Conservation (phyloP, 2,329 filamentous ascomycete genomes). For the Phaeosphaeria sp. region DNA sequence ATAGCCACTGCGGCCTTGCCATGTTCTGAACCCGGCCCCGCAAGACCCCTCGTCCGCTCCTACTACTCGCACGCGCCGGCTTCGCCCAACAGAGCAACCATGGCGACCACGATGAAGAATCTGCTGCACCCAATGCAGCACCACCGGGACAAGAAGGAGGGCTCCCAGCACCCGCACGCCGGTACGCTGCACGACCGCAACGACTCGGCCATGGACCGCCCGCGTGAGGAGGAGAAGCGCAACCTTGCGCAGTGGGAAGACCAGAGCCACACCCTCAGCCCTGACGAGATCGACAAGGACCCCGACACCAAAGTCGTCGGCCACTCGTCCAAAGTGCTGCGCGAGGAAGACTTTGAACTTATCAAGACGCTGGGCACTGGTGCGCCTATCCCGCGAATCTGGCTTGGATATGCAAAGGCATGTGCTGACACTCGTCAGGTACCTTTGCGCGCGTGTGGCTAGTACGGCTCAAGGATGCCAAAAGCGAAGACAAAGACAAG, state of each 20-base stretch:
- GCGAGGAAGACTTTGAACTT: slow-evolving; percentile 70
- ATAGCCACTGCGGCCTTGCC: slow-evolving; percentile 15
- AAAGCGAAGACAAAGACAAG: slow-evolving; percentile 62
- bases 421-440: slow-evolving; percentile 55
- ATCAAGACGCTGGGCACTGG: slow-evolving; percentile 80
- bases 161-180: slow-evolving; percentile 21
- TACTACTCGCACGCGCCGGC: slow-evolving; percentile 10
- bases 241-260: slow-evolving; percentile 56
- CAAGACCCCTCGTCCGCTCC: slow-evolving; percentile 14
- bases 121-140: slow-evolving; percentile 45
- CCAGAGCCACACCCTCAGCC: slow-evolving; percentile 51
- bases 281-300: slow-evolving; percentile 51
- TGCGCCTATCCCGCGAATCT: slow-evolving; percentile 42
- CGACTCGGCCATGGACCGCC: slow-evolving; percentile 45
- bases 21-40: slow-evolving; percentile 15
- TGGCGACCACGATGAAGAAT: slow-evolving; percentile 47
- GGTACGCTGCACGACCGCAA: slow-evolving; percentile 38
- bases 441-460: slow-evolving; percentile 86
- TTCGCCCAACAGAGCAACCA: slow-evolving; percentile 24
- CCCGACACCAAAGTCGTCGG: slow-evolving; percentile 54
- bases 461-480: slow-evolving; percentile 66
- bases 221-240: slow-evolving; percentile 56
- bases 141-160: slow-evolving; percentile 35
- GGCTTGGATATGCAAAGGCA: not conserved
- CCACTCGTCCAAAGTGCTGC: slow-evolving; percentile 55